Evolutionary conservation across 805 yeast genomes (phyloP).

Genomic region (Pichia eremophila): DNA sequence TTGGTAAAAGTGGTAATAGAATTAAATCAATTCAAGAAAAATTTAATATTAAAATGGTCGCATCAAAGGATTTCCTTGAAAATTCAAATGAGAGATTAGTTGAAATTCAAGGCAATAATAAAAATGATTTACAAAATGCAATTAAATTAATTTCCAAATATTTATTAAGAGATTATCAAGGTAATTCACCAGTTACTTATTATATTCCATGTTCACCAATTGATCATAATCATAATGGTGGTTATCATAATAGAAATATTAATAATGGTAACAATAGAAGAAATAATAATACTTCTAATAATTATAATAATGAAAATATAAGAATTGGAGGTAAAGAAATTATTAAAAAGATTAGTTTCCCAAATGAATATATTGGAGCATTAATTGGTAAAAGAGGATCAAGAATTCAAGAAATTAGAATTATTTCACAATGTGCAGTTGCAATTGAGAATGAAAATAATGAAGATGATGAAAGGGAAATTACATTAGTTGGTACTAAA

Average conservation of each 20-base stretch:
- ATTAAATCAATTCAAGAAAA: slow-evolving; percentile 70
- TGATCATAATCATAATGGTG: slow-evolving; percentile 2
- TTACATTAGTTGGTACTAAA: slow-evolving; percentile 58
- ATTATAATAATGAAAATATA: not conserved
- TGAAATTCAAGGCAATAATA: slow-evolving; percentile 75
- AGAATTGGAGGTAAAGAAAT: slow-evolving; percentile 20
- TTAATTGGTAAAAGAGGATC: slow-evolving; percentile 80
- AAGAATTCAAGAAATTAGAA: slow-evolving; percentile 78
- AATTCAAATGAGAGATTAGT: slow-evolving; percentile 79
- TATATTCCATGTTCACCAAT: slow-evolving; percentile 41
- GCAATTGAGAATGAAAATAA: slow-evolving; percentile 59
- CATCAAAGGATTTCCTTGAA: slow-evolving; percentile 74
- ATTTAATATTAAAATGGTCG: slow-evolving; percentile 70
- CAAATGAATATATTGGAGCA: slow-evolving; percentile 81
- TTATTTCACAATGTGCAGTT: slow-evolving; percentile 69
- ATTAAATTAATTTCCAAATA: slow-evolving; percentile 56
- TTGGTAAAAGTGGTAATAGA: slow-evolving; percentile 74
- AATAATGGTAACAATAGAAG: slow-evolving; percentile 6
- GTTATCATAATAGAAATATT: slow-evolving; percentile 2
- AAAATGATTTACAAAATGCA: slow-evolving; percentile 43
- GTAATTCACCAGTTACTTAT: slow-evolving; percentile 52
- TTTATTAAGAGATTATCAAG: slow-evolving; percentile 64
- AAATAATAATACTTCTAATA: not conserved
- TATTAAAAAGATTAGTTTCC: slow-evolving; percentile 46
- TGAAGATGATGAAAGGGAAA: slow-evolving; percentile 53